These are phyloP conservation scores for Aureobasidium sp. DNA, from an alignment of 2,329 filamentous ascomycete species.

Conservation along the genomic window DNA sequence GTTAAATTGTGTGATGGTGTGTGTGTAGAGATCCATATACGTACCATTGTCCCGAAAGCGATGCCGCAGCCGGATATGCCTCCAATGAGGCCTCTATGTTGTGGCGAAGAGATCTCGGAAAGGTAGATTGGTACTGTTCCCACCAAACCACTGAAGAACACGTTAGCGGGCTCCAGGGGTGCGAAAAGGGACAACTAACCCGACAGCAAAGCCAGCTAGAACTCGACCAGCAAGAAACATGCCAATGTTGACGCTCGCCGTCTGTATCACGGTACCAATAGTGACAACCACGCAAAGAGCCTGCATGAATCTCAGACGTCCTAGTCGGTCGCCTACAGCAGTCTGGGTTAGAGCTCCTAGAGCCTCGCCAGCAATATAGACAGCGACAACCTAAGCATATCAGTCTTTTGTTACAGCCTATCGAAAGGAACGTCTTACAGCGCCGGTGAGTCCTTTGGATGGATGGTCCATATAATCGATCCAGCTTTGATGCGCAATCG, in stretches of 20 bases:
- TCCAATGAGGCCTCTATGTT: slow-evolving; percentile 45
- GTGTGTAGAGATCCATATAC: neutral
- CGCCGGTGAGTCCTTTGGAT: slow-evolving; percentile 49
- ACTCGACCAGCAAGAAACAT: slow-evolving; percentile 28
- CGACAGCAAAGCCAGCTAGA: slow-evolving; percentile 26
- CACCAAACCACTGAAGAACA: slow-evolving; percentile 32
- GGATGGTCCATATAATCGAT: slow-evolving; percentile 52
- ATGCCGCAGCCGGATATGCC: slow-evolving; percentile 46
- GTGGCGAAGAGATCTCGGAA: slow-evolving; percentile 44
- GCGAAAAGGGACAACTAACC: slow-evolving; percentile 5
- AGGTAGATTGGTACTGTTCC: slow-evolving; percentile 51
- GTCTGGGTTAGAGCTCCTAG: slow-evolving; percentile 47
- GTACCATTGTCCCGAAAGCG: slow-evolving; percentile 46
- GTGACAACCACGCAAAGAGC: slow-evolving; percentile 50
- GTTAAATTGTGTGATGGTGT: neutral
- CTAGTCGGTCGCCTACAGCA: slow-evolving; percentile 43
- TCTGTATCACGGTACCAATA: slow-evolving; percentile 48
- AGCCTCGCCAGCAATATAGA: slow-evolving; percentile 54
- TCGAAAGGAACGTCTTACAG: slow-evolving; percentile 47
- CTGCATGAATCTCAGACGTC: slow-evolving; percentile 32
- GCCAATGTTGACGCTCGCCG: slow-evolving; percentile 43
- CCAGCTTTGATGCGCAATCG: slow-evolving; percentile 55
- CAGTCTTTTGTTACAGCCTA: slow-evolving; percentile 41
- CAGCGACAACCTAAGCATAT: slow-evolving; percentile 50
- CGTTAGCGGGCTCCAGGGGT: neutral